A percentile compares a stretch with the other conserved stretches of the same genome.
phyloP scores from a whole-genome alignment of 306 rosid species.

The Vicia sativa region DNA sequence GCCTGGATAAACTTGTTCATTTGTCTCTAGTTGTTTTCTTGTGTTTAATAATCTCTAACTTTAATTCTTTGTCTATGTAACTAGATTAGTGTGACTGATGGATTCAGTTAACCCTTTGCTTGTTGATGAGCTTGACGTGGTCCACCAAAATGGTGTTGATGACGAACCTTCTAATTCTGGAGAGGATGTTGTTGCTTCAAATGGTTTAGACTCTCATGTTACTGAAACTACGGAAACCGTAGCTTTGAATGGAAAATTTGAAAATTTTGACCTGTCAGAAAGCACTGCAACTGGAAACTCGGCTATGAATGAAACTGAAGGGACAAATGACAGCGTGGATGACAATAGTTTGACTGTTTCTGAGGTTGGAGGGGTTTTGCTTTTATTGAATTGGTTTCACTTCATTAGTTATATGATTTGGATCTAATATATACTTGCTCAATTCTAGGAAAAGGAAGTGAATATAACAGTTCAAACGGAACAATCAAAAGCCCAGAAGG shows the following conservation, averaged over 20 bases:
- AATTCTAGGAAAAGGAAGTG: conserved; percentile 55
- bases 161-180: conserved; percentile 46
- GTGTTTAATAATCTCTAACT: conserved; percentile 14
- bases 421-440: conserved; percentile 32
- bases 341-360: conserved; percentile 50
- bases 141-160: conserved; percentile 67
- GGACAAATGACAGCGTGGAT: conserved; percentile 40
- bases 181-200: conserved; percentile 46
- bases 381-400: conserved; percentile 20
- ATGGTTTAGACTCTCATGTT: conserved; percentile 37
- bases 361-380: conserved; percentile 48
- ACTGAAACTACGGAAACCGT: conserved; percentile 40
- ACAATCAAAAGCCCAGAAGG: conserved; percentile 59
- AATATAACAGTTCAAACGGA: conserved; percentile 44
- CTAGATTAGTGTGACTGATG: conserved; percentile 65
- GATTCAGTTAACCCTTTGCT: conserved; percentile 55
- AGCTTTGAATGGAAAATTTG: conserved; percentile 50
- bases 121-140: conserved; percentile 57
- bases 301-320: conserved; percentile 47
- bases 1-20: too few relatives aligned
- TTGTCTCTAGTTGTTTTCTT: conserved; percentile 6
- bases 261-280: conserved; percentile 44
- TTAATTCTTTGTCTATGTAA: conserved; percentile 29
- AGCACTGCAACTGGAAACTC: conserved; percentile 46
- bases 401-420: conserved; percentile 11